Conservation (phyloP, 176 grass and related monocot species). For the Canna indica region DNA sequence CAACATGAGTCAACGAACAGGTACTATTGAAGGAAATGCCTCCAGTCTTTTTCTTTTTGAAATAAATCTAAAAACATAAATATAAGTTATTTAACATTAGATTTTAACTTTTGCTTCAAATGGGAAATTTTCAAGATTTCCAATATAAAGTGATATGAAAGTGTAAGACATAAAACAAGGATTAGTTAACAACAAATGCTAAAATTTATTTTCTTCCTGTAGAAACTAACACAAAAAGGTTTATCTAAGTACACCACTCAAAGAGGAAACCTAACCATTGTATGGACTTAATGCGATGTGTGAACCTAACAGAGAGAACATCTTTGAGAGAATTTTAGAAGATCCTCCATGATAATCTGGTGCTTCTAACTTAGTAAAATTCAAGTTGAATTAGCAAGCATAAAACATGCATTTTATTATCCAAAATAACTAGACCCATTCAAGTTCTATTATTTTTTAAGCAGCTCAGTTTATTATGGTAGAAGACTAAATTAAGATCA, state of each 20-base stretch:
- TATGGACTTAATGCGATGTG: neutral
- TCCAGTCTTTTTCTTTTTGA: constrained; percentile 97
- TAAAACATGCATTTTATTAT: neutral
- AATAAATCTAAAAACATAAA: constrained; percentile 69
- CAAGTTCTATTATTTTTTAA: too few relatives aligned
- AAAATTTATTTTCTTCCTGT: neutral
- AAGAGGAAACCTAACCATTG: neutral
- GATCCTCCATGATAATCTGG: too few relatives aligned
- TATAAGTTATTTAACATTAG: neutral
- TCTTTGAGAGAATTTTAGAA: neutral
- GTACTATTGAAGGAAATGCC: constrained; percentile 96
- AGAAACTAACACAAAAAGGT: neutral
- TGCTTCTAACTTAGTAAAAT: neutral
- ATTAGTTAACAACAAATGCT: neutral
- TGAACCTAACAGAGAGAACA: neutral
- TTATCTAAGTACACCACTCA: neutral
- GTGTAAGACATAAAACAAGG: neutral
- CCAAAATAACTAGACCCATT: too few relatives aligned
- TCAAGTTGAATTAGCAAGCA: neutral
- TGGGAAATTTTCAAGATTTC: neutral
- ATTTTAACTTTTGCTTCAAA: neutral
- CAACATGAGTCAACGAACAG: constrained; percentile 65
- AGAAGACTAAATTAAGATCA: too few relatives aligned
- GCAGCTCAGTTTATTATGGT: too few relatives aligned
- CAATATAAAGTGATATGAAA: neutral